A percentile compares a stretch with the other conserved stretches of the same genome.
phyloP scores from a whole-genome alignment of 306 rosid genomes.

The Dalbergia cultrata region DNA sequence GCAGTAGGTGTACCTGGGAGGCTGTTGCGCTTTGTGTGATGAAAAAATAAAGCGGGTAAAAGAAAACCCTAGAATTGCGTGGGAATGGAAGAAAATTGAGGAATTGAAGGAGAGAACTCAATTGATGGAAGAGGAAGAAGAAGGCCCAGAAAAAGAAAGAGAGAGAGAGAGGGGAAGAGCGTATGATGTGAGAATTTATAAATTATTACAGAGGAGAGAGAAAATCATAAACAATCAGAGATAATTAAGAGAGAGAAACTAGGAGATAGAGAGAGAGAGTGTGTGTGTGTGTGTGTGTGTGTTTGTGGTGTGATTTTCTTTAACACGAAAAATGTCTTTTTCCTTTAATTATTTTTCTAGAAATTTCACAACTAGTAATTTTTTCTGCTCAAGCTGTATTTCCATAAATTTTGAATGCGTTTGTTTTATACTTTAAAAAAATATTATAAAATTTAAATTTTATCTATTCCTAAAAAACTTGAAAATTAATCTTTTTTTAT shows the following conservation, averaged over 20 bases:
- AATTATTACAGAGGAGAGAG: conserved; percentile 51
- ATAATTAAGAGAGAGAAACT: conserved; percentile 5
- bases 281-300: background rate
- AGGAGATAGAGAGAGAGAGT: conserved; percentile 11
- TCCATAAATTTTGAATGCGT: no score
- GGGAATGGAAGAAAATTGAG: conserved; percentile 33
- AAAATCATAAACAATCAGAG: conserved; percentile 4
- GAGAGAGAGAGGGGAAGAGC: conserved; percentile 43
- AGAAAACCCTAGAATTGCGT: conserved; percentile 52
- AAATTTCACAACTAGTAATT: background rate
- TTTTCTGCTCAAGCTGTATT: no score
- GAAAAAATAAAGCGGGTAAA: background rate
- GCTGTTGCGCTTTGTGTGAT: background rate
- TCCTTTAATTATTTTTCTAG: no score
- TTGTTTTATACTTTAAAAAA: no score
- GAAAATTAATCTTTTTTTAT: no score
- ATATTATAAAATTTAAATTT: no score
- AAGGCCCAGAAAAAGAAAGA: conserved; percentile 36
- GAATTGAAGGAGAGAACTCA: conserved; percentile 33
- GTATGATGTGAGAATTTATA: conserved; percentile 52
- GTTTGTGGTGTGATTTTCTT: background rate
- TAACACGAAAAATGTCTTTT: background rate
- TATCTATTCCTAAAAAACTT: no score
- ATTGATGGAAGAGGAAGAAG: conserved; percentile 33
- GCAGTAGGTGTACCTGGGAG: conserved; percentile 1